These are phyloP conservation scores for Rhodomyrtus tomentosa DNA, from an alignment of 345 rosid genomes.

Conservation along the genomic window DNA sequence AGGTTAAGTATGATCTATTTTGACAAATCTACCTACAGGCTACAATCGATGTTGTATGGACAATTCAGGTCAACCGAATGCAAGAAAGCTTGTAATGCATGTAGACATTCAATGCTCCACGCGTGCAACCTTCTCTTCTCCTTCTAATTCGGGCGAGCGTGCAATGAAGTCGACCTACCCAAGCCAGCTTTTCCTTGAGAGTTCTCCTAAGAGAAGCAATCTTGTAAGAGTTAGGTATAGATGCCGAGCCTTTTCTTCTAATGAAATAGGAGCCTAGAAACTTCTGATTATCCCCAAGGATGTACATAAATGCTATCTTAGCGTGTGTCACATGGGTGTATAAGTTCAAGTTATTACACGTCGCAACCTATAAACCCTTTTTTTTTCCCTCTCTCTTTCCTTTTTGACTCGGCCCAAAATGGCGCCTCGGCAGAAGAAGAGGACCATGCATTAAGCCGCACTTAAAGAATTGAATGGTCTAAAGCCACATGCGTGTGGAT, in stretches of 20 bases:
- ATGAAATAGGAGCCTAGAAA: not conserved
- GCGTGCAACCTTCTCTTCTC: not conserved
- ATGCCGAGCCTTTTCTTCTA: not conserved
- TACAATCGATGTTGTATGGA: not conserved
- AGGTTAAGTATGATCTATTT: not conserved
- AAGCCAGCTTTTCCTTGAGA: not conserved
- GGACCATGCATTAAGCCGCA: constrained; percentile 9
- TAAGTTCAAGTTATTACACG: not conserved
- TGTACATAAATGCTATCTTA: not conserved
- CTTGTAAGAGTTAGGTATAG: not conserved
- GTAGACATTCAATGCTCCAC: not conserved
- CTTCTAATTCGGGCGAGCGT: not conserved
- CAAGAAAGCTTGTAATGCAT: not conserved
- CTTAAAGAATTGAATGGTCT: not conserved
- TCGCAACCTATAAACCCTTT: not conserved
- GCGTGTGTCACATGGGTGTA: not conserved
- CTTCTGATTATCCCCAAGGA: not conserved
- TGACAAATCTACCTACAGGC: not conserved
- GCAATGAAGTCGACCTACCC: not conserved
- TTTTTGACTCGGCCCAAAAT: not conserved
- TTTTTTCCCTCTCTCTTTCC: not conserved
- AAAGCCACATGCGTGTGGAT: not conserved
- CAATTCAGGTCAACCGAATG: not conserved
- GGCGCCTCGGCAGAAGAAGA: not conserved
- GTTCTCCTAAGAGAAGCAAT: not conserved